Base-by-base conservation (phyloP, 177 flowering plant species). In the Vitis hybrid region DNA sequence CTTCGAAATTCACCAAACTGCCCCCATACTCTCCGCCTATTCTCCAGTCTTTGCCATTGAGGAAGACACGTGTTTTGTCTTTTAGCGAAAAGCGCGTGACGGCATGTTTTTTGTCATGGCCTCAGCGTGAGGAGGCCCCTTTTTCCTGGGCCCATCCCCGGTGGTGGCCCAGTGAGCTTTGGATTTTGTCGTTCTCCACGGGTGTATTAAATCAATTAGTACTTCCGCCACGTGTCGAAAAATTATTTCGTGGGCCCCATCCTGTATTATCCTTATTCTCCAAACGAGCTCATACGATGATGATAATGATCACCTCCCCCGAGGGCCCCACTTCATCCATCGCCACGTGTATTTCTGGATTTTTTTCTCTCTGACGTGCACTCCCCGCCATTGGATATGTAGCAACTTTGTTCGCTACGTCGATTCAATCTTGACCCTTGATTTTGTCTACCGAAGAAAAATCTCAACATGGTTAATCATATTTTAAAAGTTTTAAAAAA, bases 21-120 rank as follows among this genome's bases (percentile, higher is more conserved):
- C 84, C 88, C 81, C 62, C 65, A 27, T 2, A 3, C 0, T 6
- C n/a, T 16, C 52, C 16, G 2, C 18, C 12, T 52, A 62, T 61
- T 40, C 56, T 21, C 79, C 18, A 27, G 16, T 52, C 18, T 30
- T 27, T 24, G 50, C 76, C 73, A 57, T 9, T 8, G 74, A 57
- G 24, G 35, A 30, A 14, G 79, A 80, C 83, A 80, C 80, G 80
- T 77, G 77, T 74, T 80, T 83, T 83, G 87, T 83, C 84, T 13
- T 12, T 27, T 80, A 74, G 81, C 76, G 67, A 51, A 52, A 72
- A 65, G 74, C 84, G 83, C 83, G 84, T 81, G 86, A 82, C 87
- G 81, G 75, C 86, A 81, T 72, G 81, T 73, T 59, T 72, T 79
- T 76, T 80, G 85, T 83, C 82, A 69, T 79, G 57, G 30, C 57